Evolutionary conservation across 2,329 filamentous ascomycete species (phyloP), one percentile per base, ranked within the genome.

Genomic region (Aspergillus sp.): DNA sequence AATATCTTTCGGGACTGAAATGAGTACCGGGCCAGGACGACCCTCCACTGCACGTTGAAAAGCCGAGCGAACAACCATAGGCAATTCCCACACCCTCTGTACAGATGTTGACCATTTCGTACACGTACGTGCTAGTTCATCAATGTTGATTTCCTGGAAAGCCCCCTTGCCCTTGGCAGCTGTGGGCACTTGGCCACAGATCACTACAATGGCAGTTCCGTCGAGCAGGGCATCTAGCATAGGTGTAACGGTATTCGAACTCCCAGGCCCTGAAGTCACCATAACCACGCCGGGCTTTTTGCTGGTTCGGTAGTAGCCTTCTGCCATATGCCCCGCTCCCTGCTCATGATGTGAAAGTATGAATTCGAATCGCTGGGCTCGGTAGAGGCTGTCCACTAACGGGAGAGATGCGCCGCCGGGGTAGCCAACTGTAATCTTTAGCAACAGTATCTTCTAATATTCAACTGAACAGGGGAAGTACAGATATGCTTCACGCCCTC

Each of bases 101-200:
- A 97, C 91, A 90, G 96, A 94, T 61, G 95, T 90, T 71, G 97
- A 97, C 94, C 94, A 98, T 81, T 97, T 97, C 66, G 92, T 97
- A 83, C 92, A 97, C 9, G 92, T 87, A 70, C 91, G 86, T 23
- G 91, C 94, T 73, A 98, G 96, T 63, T 92, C 92, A 59, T 97
- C 82, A 38, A 95, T 87, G 72, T 98, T 93, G 48, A 91, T 92
- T 79, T 97, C 93, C 76, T 98, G 94, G 83, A 97, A 97, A 55
- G 92, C 92, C 75, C 97, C 92, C 59, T 89, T 94, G 55, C 93
- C 94, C 76, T 97, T 96, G 53, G 91, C 89, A 21, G 84, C 86
- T 17, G 93, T 97, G 9, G 87, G 83, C 58, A 97, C 94, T 85
- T 97, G 93, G 19, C 94, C 94, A 64, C 85, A 89, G 80, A 98